Percentiles rank a stretch among this genome's conserved stretches.
Conservation (phyloP, 2,329 filamentous ascomycete species). For the Aspergillus fischeri region DNA sequence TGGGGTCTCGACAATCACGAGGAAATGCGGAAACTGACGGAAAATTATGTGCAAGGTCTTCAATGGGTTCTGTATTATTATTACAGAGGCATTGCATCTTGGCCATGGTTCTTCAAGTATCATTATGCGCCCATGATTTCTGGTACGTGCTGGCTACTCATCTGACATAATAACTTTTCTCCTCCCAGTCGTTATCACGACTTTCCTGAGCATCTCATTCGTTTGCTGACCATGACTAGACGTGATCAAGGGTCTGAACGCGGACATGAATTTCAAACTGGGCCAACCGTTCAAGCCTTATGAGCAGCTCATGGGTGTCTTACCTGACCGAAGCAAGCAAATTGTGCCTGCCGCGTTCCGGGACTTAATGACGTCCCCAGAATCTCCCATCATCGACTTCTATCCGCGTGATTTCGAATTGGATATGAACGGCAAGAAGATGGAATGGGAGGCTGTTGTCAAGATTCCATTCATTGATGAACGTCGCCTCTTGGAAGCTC, state of each 20-base stretch:
- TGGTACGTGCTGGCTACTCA: slow-evolving; percentile 40
- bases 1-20: slow-evolving; percentile 79
- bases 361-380: slow-evolving; percentile 83
- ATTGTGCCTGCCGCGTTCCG: slow-evolving; percentile 88
- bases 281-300: slow-evolving; percentile 93
- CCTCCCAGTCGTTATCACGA: not conserved
- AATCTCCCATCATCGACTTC: slow-evolving; percentile 95
- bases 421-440: slow-evolving; percentile 99
- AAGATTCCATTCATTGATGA: slow-evolving; percentile 99
- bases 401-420: slow-evolving; percentile 95
- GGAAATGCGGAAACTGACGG: slow-evolving; percentile 75
- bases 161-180: not conserved
- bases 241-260: slow-evolving; percentile 79
- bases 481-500: slow-evolving; percentile 74
- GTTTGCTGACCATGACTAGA: slow-evolving; percentile 49
- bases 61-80: slow-evolving; percentile 99
- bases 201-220: not conserved
- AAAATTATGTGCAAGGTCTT: slow-evolving; percentile 95
- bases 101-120: slow-evolving; percentile 97
- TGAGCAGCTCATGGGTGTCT: slow-evolving; percentile 95
- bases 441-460: slow-evolving; percentile 99
- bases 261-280: slow-evolving; percentile 85
- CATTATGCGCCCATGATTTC: slow-evolving; percentile 98
- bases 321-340: slow-evolving; percentile 94
- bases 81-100: slow-evolving; percentile 93